phyloP scores from a whole-genome alignment of 176 grass and related monocot genomes.

The Zea mays region Zm-B73-REFERENCE-NAM-5.0 NC_050100.1:120861001-120861500 shows the following conservation, averaged over 20 bases:
- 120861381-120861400: conserved; percentile 63
- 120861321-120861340: neutral
- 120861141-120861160: conserved; percentile 78
- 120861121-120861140: conserved; percentile 72
- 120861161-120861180: conserved; percentile 64
- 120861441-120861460: conserved; percentile 73
- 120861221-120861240: conserved; percentile 90
- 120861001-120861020: conserved; percentile 26
- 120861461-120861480: conserved; percentile 86
- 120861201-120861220: conserved; percentile 88
- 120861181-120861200: conserved; percentile 76
- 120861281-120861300: conserved; percentile 35
- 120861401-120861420: conserved; percentile 68
- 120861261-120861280: conserved; percentile 86
- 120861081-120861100: conserved; percentile 90
- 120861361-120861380: conserved; percentile 22
- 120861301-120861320: neutral
- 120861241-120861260: conserved; percentile 78
- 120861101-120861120: conserved; percentile 92
- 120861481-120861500: conserved; percentile 66
- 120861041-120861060: conserved; percentile 18
- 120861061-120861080: conserved; percentile 67
- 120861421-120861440: conserved; percentile 86
- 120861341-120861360: neutral
- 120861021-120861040: neutral